These are phyloP conservation scores for Cystobasidium sp. DNA, from an alignment of 1,284 basidiomycete genomes.

Conservation along the genomic window DNA sequence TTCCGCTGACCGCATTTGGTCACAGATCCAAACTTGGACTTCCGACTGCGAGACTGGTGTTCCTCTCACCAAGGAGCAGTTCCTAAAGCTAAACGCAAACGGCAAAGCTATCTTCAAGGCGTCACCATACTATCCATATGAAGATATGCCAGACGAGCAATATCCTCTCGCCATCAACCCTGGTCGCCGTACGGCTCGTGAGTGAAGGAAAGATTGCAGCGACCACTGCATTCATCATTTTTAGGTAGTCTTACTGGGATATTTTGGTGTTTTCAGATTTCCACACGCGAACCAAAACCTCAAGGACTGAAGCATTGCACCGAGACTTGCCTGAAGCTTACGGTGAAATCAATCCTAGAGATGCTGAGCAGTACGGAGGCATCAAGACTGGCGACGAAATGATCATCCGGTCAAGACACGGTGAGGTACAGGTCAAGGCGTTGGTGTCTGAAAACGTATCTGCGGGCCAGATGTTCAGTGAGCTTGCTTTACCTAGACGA, in stretches of 20 bases:
- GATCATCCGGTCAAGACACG: conserved; percentile 13
- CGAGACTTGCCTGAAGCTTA: conserved; percentile 7
- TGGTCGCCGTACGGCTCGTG: conserved; percentile 10
- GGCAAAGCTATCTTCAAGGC: conserved; percentile 32
- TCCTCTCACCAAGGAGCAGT: neutral
- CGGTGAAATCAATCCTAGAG: conserved; percentile 7
- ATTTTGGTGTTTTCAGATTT: conserved; percentile 5
- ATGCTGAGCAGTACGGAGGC: conserved; percentile 4
- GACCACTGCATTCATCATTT: too few species aligned
- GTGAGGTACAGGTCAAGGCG: conserved; percentile 11
- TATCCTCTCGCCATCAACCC: conserved; percentile 11
- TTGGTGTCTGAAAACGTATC: neutral
- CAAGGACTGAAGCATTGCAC: conserved; percentile 13
- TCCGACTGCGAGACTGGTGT: conserved; percentile 27
- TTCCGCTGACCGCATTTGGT: neutral
- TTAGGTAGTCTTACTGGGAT: neutral
- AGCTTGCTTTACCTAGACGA: neutral
- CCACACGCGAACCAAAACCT: conserved; percentile 29
- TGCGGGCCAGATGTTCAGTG: conserved; percentile 30
- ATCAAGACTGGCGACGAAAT: conserved; percentile 27
- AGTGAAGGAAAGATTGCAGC: neutral
- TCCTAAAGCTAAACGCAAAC: conserved; percentile 14
- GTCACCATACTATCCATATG: conserved; percentile 10
- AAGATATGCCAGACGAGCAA: conserved; percentile 26
- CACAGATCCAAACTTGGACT: conserved; percentile 27